phyloP scores from a whole-genome alignment of 768 basidiomycete genomes.

The Macrolepiota dolichaula region DNA sequence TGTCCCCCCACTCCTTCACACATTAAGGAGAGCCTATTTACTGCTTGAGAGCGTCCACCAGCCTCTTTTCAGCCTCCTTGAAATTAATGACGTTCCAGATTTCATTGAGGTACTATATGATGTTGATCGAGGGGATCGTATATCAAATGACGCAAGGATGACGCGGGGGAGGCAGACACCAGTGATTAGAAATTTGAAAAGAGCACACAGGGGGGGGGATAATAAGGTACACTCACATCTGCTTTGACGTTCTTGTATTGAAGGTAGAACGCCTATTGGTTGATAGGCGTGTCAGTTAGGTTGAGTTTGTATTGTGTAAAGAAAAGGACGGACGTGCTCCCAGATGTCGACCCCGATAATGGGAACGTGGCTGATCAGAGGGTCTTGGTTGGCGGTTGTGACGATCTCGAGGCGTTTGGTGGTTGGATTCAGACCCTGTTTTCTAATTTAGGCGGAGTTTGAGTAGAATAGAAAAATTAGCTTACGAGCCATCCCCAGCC shows the following conservation, averaged over 20 bases:
- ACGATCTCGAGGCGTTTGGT: conserved; percentile 77
- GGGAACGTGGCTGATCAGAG: conserved; percentile 69
- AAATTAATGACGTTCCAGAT: conserved; percentile 94
- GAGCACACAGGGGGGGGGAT: no score
- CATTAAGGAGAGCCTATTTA: background rate
- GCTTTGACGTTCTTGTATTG: conserved; percentile 95
- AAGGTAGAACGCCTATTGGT: conserved; percentile 72
- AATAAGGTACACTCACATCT: conserved; percentile 62
- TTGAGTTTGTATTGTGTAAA: background rate
- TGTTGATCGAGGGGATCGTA: background rate
- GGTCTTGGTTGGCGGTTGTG: conserved; percentile 97
- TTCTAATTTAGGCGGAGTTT: background rate
- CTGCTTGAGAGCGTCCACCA: conserved; percentile 23
- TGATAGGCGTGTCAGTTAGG: background rate
- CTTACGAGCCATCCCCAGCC: conserved; percentile 97
- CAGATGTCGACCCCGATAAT: conserved; percentile 93
- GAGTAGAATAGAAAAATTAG: conserved; percentile 19
- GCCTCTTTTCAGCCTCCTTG: conserved; percentile 69
- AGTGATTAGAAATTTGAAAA: no score
- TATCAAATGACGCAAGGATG: background rate
- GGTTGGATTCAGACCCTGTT: conserved; percentile 64
- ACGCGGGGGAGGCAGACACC: no score
- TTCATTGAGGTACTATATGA: conserved; percentile 73
- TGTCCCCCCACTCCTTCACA: background rate
- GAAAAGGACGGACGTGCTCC: conserved; percentile 54